Conservation (phyloP, 352 stramenopile genomes). For the Phytophthora ohioensis region DNA sequence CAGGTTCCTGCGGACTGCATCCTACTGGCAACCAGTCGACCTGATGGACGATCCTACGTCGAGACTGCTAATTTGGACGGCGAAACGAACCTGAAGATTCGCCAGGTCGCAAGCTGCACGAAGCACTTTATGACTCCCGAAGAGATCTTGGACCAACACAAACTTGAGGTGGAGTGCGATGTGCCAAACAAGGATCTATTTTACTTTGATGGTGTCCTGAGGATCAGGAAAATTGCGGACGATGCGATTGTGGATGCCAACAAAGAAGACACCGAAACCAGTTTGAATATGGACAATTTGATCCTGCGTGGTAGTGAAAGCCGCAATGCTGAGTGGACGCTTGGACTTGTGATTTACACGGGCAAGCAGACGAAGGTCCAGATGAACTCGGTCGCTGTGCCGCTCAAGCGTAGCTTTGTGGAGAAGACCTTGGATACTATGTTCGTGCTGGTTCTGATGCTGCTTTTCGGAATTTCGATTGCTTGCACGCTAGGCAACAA, state of each 20-base stretch:
- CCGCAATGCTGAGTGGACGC: constrained; percentile 87
- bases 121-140: constrained; percentile 81
- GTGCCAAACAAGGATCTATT: constrained; percentile 88
- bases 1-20: constrained; percentile 87
- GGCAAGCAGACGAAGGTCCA: constrained; percentile 86
- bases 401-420: constrained; percentile 87
- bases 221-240: constrained; percentile 37
- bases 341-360: constrained; percentile 88
- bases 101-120: constrained; percentile 76
- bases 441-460: constrained; percentile 88
- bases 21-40: constrained; percentile 75
- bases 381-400: constrained; percentile 86
- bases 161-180: constrained; percentile 81
- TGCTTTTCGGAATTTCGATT: constrained; percentile 88
- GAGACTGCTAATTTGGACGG: constrained; percentile 90
- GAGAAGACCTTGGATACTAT: constrained; percentile 90
- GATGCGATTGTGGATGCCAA: constrained; percentile 21
- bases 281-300: constrained; percentile 89
- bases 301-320: constrained; percentile 88
- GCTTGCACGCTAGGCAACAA: constrained; percentile 87
- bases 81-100: constrained; percentile 91
- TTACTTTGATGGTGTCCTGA: constrained; percentile 84
- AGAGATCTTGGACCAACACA: constrained; percentile 75
- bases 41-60: constrained; percentile 84
- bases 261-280: constrained; percentile 49